These are phyloP conservation scores for Polygonum aviculare DNA, from an alignment of 148 eudicot genomes.

Conservation along the genomic window DNA sequence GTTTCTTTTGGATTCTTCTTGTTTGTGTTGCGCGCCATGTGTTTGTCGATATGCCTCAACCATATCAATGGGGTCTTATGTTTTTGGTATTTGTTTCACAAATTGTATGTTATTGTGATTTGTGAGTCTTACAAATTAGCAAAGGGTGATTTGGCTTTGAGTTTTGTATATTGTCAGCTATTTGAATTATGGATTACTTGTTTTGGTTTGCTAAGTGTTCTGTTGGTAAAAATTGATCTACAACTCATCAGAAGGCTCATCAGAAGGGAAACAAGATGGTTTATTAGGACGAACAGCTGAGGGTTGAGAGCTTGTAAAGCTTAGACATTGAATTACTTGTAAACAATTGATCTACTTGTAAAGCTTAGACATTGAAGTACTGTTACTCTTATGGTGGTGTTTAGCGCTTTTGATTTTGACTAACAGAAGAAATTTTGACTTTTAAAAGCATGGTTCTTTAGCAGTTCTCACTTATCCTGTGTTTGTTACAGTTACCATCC, in stretches of 20 bases:
- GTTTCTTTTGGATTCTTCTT: background rate
- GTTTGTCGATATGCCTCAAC: conserved; percentile 7
- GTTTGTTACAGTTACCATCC: conserved; percentile 80
- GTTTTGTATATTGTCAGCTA: background rate
- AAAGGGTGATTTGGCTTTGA: background rate
- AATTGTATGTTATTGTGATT: background rate
- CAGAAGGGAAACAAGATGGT: background rate
- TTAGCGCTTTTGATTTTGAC: background rate
- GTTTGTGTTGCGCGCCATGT: background rate
- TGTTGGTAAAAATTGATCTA: background rate
- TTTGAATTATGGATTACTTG: background rate
- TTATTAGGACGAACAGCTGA: background rate
- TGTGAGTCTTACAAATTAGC: background rate
- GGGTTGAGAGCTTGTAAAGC: background rate
- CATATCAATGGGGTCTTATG: too few relatives aligned
- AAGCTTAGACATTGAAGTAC: background rate
- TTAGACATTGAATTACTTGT: background rate
- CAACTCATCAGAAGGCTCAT: background rate
- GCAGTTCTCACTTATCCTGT: conserved; percentile 1
- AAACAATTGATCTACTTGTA: background rate
- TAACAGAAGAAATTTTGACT: background rate
- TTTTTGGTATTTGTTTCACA: background rate
- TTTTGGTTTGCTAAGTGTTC: background rate
- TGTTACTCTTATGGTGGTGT: conserved; percentile 1
- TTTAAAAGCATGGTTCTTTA: background rate